Evolutionary conservation across 1,284 basidiomycete genomes (phyloP), one percentile per base, ranked within the genome.

Genomic region (Stygiomarasmius scandens): DNA sequence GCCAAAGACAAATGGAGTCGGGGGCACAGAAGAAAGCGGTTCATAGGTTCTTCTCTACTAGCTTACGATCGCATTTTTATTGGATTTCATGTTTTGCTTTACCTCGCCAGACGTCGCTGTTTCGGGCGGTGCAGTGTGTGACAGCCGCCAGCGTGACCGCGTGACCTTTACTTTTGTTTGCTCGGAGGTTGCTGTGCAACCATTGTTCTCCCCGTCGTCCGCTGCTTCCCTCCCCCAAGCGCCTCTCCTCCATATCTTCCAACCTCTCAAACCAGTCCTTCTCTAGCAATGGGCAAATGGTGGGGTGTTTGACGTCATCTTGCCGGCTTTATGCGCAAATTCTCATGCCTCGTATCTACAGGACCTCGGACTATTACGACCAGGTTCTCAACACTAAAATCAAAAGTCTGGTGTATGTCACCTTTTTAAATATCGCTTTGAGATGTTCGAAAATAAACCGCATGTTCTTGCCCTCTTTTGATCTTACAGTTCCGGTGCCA

Each of bases 351-450:
- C n/a, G 23, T 56, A 25, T 52, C 54, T 50, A 55, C 66, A 90
- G 88, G 88, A 87, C 86, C 25, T 72, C 82, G 41, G 81, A 83
- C 66, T 82, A 87, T 64, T 78, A 81, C 61, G 89, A 90, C 71
- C 81, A 88, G 66, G 83, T 89, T 27, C 74, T 90, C 6, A 78
- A 80, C 63, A 73, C 79, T 57, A 90, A 90, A 79, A 78, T 90
- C 63, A 88, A 85, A 70, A 82, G 72, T 65, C 66, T 91, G 67
- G 83, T 90, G 89, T 91, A 81, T 67, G 86, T 74, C 52, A 41
- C 9, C 41, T 14, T 23, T 23, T 47, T 25, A 25, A 32, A 49
- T 23, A n/a, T 32, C 25, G 43, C 55, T n/a, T 55, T 46, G 20
- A 47, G 41, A 50, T 54, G 24, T 46, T 22, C 29, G 49, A 52